Percentiles rank a stretch among this genome's conserved stretches.
These are phyloP conservation scores for Trypanosoma vivax DNA, from an alignment of 208 protist species.

Conservation along the genomic window DNA sequence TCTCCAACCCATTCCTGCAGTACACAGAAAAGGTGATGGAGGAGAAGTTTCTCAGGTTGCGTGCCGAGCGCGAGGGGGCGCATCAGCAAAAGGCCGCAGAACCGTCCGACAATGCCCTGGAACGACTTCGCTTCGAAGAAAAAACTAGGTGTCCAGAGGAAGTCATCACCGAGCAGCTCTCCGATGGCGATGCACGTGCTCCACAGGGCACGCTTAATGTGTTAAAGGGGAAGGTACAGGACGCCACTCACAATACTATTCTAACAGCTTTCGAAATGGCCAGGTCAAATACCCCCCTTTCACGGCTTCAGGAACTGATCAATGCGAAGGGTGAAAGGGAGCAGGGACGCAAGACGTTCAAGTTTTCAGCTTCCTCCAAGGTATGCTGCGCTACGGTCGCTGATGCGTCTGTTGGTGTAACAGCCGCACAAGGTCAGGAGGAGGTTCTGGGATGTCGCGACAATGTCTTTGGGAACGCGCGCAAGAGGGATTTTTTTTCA, in stretches of 20 bases:
- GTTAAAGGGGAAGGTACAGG: constrained; percentile 48
- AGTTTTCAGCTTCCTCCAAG: constrained; percentile 48
- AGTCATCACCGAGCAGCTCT: constrained; percentile 22
- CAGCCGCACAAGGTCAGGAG: neutral
- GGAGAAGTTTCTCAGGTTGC: constrained; percentile 55
- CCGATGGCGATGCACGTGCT: constrained; percentile 15
- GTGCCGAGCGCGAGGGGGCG: constrained; percentile 60
- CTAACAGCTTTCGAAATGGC: constrained; percentile 80
- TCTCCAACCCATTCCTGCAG: too few species aligned
- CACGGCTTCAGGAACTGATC: constrained; percentile 57
- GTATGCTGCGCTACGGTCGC: neutral
- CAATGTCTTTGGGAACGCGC: constrained; percentile 31
- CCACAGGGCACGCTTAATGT: constrained; percentile 41
- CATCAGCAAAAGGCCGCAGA: constrained; percentile 28
- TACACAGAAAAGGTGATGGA: too few species aligned
- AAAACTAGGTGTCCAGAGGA: constrained; percentile 35
- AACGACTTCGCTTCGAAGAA: constrained; percentile 58
- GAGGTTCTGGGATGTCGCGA: neutral
- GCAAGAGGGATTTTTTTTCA: constrained; percentile 34
- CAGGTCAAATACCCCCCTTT: constrained; percentile 50
- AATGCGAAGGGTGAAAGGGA: constrained; percentile 13
- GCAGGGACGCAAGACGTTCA: constrained; percentile 33
- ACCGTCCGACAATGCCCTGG: constrained; percentile 21
- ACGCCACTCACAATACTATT: constrained; percentile 37
- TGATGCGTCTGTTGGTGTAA: neutral